Conservation (phyloP, 179 eudicot genomes). For the Beta corolliflora region DNA sequence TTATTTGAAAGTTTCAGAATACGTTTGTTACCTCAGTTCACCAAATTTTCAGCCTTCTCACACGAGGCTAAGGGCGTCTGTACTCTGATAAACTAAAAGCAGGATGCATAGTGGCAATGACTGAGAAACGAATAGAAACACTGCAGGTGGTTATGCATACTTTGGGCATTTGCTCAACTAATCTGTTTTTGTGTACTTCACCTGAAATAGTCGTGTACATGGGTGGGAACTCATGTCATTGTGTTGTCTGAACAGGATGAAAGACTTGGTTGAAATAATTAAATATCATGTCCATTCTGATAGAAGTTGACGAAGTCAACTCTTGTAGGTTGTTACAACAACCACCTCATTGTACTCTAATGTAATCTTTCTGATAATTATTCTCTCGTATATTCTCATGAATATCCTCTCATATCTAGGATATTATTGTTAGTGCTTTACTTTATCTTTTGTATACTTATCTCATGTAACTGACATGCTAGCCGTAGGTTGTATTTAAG, state of each 20-base stretch:
- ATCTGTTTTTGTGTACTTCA: constrained; percentile 34
- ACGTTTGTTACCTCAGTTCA: constrained; percentile 57
- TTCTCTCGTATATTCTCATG: too few species aligned
- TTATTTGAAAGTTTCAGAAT: background rate
- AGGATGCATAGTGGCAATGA: constrained; percentile 93
- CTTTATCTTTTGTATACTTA: too few species aligned
- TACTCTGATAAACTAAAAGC: constrained; percentile 67
- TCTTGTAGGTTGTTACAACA: too few species aligned
- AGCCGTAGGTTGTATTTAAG: too few species aligned
- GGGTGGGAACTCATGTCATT: constrained; percentile 7
- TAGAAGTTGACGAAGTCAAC: too few species aligned
- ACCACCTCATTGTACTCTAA: too few species aligned
- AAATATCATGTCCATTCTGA: constrained; percentile 70
- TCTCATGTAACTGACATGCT: too few species aligned
- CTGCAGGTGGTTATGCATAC: constrained; percentile 72
- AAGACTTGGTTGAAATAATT: constrained; percentile 68
- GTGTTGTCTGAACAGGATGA: constrained; percentile 51
- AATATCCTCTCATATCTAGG: too few species aligned
- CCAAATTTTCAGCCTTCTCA: constrained; percentile 97
- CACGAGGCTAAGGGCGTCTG: constrained; percentile 85
- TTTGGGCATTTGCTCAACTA: constrained; percentile 69
- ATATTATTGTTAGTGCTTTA: too few species aligned
- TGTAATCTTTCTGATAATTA: too few species aligned
- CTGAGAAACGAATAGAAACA: constrained; percentile 82
- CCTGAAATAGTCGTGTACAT: background rate